phyloP scores from a whole-genome alignment of 495 filamentous ascomycete species.

The Penicillium coffeae region DNA sequence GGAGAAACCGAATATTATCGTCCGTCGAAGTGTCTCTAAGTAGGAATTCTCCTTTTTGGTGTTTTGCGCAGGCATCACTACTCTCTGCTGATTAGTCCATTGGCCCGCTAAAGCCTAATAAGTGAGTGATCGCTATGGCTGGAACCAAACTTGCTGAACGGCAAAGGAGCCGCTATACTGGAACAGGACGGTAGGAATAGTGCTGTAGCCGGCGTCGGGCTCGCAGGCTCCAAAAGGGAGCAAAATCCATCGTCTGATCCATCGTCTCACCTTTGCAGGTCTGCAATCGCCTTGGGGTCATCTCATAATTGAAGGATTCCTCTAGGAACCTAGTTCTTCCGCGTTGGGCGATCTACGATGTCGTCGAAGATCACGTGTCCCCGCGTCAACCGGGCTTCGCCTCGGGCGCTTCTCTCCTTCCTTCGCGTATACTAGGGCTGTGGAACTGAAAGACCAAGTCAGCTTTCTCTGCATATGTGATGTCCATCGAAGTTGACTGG shows the following conservation, averaged over 20 bases:
- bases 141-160: slow-evolving; percentile 1
- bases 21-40: background rate
- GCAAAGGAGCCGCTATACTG: background rate
- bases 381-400: slow-evolving; percentile 5
- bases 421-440: background rate
- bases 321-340: too few relatives aligned
- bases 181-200: background rate
- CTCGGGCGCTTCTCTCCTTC: background rate
- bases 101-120: background rate
- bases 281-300: too few relatives aligned
- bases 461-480: slow-evolving; percentile 44
- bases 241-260: too few relatives aligned
- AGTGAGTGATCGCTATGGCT: slow-evolving; percentile 6
- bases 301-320: too few relatives aligned
- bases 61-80: background rate
- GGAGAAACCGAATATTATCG: background rate
- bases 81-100: background rate
- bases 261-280: too few relatives aligned
- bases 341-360: slow-evolving; percentile 4
- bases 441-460: background rate
- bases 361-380: slow-evolving; percentile 14
- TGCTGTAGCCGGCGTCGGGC: background rate
- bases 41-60: too few relatives aligned
- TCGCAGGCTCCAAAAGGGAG: background rate
- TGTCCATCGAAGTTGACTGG: slow-evolving; percentile 99